phyloP scores from a whole-genome alignment of 148 eudicot species.

The Beta vulgaris region DNA sequence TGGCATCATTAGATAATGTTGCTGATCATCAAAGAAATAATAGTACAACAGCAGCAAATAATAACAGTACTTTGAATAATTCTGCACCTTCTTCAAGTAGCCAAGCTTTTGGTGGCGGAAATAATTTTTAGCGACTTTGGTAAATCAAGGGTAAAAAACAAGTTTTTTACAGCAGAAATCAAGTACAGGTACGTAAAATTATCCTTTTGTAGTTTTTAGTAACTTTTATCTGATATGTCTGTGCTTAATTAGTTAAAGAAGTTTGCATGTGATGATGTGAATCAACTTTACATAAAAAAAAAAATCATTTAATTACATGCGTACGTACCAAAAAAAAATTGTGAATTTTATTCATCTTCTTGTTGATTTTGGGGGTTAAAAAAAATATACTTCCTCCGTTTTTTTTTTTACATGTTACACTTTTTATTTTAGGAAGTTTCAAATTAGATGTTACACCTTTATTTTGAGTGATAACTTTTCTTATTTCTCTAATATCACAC shows the following conservation, averaged over 20 bases:
- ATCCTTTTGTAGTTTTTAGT: neutral
- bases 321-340: too few relatives aligned
- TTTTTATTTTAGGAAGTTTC: too few relatives aligned
- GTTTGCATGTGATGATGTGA: slow-evolving; percentile 15
- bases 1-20: slow-evolving; percentile 4
- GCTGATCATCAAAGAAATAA: slow-evolving; percentile 11
- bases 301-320: too few relatives aligned
- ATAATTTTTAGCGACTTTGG: slow-evolving; percentile 22
- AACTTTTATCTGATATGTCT: slow-evolving; percentile 15
- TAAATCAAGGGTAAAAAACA: neutral
- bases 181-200: slow-evolving; percentile 34
- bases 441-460: too few relatives aligned
- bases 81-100: slow-evolving; percentile 5
- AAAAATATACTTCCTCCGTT: too few relatives aligned
- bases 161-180: slow-evolving; percentile 24
- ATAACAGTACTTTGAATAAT: slow-evolving; percentile 17
- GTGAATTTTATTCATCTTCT: too few relatives aligned
- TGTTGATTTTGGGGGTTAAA: too few relatives aligned
- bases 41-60: neutral
- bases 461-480: too few relatives aligned
- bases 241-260: neutral
- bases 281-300: too few relatives aligned
- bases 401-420: too few relatives aligned
- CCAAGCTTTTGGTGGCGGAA: slow-evolving; percentile 16
- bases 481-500: too few relatives aligned